Evolutionary conservation across 2,329 filamentous ascomycete genomes (phyloP).

Genomic region (Corynespora cassiicola): DNA sequence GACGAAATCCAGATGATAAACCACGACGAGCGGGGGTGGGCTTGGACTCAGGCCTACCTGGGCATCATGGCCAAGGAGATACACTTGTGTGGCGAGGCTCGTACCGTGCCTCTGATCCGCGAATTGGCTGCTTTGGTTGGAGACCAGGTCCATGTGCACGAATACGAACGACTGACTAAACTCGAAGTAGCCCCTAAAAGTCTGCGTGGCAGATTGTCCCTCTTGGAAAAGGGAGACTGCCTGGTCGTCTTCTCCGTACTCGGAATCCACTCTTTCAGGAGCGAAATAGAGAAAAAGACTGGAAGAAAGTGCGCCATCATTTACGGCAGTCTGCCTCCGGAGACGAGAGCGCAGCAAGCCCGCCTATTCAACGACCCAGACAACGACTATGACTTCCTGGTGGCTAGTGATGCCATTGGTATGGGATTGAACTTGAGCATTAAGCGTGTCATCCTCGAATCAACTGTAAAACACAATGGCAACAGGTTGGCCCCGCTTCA

Average conservation of each 20-base stretch:
- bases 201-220: constrained; percentile 69
- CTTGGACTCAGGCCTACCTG: constrained; percentile 90
- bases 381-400: constrained; percentile 94
- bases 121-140: constrained; percentile 79
- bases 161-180: constrained; percentile 83
- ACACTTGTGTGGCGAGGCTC: constrained; percentile 90
- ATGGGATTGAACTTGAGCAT: constrained; percentile 96
- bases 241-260: constrained; percentile 86
- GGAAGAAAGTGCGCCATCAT: constrained; percentile 87
- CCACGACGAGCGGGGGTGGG: constrained; percentile 80
- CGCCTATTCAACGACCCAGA: constrained; percentile 92
- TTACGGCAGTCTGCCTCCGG: constrained; percentile 89
- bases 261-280: constrained; percentile 80
- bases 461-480: constrained; percentile 75
- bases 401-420: constrained; percentile 93
- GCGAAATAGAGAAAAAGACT: constrained; percentile 76
- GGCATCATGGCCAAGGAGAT: constrained; percentile 87
- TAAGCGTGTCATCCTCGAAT: constrained; percentile 88
- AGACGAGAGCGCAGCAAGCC: constrained; percentile 90
- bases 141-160: constrained; percentile 81
- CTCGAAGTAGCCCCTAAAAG: constrained; percentile 70
- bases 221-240: constrained; percentile 89
- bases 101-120: constrained; percentile 79
- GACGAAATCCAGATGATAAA: constrained; percentile 99
- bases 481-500: constrained; percentile 63